Base-by-base conservation (phyloP, 2,329 filamentous ascomycete genomes). In the Fusarium fracticaudum region DNA sequence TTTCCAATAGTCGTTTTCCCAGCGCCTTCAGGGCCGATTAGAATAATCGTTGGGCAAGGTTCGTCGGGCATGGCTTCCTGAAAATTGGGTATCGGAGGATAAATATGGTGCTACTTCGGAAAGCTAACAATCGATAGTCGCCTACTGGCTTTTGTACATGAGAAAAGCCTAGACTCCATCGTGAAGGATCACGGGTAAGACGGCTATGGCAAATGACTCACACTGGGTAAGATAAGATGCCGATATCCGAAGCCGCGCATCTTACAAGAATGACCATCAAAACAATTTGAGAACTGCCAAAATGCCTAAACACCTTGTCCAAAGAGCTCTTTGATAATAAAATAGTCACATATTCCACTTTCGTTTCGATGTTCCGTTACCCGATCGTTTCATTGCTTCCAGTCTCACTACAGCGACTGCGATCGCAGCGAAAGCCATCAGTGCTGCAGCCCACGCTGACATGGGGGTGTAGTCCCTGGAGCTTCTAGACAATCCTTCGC, bases 11-110 rank as follows among this genome's bases (percentile, higher is more conserved):
- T 35, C 18, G 54, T 26, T 24, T 58, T 58, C 1, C 54, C 38
- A 35, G 54, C 54, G 10, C 54, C 38, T 26, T 58, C 38, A 3
- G 40, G 54, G 5, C 54, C 38, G 9, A 58, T 58, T 0, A 58
- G 2, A 45, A 58, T 35, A 3, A 58, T 47, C 5, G 54, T 26
- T 14, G 40, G 40, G 13, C 17, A 47, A 15, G 5, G 12, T 8
- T 24, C 15, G 18, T 7, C 38, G 1, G 13, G 1, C 54, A 58
- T 58, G 22, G n/a, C 71, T 13, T 40, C n/a, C 0, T n/a, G n/a
- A n/a, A n/a, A 15, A 2, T 22, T 0, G 3, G 4, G 0, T 6
- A 1, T 15, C 35, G 35, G 1, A 40, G 20, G 12, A 40, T 8
- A 13, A 20, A 4, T 13, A 11, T 1, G 14, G 20, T 22, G 8